Evolutionary conservation across 305 asterid genomes (phyloP).

Genomic region (Solanum hybrid): DNA sequence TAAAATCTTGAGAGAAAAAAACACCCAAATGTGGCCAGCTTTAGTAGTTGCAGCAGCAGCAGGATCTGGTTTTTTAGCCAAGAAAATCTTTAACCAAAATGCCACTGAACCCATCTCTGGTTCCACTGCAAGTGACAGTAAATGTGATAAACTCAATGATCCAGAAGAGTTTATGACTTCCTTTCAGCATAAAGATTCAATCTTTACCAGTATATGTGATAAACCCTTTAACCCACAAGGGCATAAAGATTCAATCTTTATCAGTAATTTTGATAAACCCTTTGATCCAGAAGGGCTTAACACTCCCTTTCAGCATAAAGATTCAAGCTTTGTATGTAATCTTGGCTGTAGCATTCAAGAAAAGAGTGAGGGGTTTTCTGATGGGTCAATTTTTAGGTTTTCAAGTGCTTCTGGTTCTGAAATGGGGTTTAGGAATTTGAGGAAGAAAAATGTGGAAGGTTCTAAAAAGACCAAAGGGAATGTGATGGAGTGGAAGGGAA

Average conservation of each 20-base stretch:
- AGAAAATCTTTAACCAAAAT: conserved; percentile 34
- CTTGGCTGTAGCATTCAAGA: conserved; percentile 5
- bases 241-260: conserved; percentile 2
- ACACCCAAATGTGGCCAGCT: conserved; percentile 55
- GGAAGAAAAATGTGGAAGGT: conserved; percentile 26
- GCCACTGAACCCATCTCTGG: conserved; percentile 21
- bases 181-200: not conserved
- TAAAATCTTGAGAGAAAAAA: not conserved
- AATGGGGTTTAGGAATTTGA: conserved; percentile 15
- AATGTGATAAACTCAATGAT: not conserved
- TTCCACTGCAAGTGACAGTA: conserved; percentile 9
- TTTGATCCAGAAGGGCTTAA: not conserved
- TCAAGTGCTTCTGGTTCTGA: conserved; percentile 30
- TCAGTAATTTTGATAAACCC: not conserved
- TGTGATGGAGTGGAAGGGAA: conserved; percentile 20
- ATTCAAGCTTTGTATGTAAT: not conserved
- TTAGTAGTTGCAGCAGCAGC: conserved; percentile 41
- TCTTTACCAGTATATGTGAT: not conserved
- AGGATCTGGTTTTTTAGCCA: conserved; percentile 69
- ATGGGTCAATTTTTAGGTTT: conserved; percentile 53
- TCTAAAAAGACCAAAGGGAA: conserved; percentile 12
- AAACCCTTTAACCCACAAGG: not conserved
- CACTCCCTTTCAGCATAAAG: conserved; percentile 3
- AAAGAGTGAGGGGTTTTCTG: conserved; percentile 10
- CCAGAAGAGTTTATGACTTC: not conserved